Evolutionary conservation across 2,329 filamentous ascomycete species (phyloP).

Genomic region (Neopestalotiopsis clavispora): DNA sequence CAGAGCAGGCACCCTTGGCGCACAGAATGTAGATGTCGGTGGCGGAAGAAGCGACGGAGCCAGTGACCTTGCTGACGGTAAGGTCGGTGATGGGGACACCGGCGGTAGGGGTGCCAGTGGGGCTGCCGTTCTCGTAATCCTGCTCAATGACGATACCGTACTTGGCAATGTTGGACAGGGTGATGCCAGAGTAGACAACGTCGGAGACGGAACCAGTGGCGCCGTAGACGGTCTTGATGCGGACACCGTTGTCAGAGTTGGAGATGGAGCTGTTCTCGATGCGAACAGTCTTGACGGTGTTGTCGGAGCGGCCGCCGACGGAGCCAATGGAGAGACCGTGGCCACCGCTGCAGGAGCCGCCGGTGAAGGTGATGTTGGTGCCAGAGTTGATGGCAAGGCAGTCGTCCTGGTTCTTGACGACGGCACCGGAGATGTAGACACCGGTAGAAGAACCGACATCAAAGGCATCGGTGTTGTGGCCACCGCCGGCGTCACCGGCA

Average conservation of each 20-base stretch:
- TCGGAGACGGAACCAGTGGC: constrained; percentile 56
- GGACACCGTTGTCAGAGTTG: constrained; percentile 60
- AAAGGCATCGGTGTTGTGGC: constrained; percentile 55
- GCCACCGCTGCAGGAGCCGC: constrained; percentile 52
- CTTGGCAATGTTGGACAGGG: constrained; percentile 51
- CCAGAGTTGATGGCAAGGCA: constrained; percentile 63
- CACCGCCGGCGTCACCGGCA: constrained; percentile 50
- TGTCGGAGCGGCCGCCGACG: constrained; percentile 60
- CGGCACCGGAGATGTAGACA: constrained; percentile 50
- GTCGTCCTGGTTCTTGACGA: constrained; percentile 63
- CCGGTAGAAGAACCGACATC: constrained; percentile 49
- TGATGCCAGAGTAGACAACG: constrained; percentile 59
- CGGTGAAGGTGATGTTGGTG: constrained; percentile 45
- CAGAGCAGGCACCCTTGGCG: constrained; percentile 39
- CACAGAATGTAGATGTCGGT: constrained; percentile 42
- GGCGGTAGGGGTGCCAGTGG: constrained; percentile 46
- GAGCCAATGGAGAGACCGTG: constrained; percentile 65
- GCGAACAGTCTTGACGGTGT: constrained; percentile 56
- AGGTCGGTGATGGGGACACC: constrained; percentile 51
- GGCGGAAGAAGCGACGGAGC: constrained; percentile 36
- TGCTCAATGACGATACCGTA: constrained; percentile 65
- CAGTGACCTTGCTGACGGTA: constrained; percentile 45
- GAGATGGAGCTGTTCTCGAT: constrained; percentile 53
- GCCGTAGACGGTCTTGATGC: constrained; percentile 61
- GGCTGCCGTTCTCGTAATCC: constrained; percentile 53